Base-by-base conservation (phyloP, 2,329 filamentous ascomycete species). In the Capronia coronata region DNA sequence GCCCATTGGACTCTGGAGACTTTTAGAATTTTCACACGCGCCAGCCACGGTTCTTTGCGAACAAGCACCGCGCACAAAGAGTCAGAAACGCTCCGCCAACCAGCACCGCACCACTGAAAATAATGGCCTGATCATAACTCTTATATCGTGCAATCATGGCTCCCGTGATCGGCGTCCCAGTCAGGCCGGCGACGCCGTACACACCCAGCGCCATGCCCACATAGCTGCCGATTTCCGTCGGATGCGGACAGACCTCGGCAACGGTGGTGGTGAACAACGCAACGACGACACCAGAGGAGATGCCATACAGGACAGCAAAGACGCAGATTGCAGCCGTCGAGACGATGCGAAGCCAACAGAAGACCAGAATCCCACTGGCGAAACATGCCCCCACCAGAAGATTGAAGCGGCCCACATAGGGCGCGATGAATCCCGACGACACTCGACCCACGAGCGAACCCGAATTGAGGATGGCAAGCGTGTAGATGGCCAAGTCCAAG, bases 201-300 rank as follows among this genome's bases (percentile, higher is more conserved):
- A 75, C 64, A 19, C 65, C 68, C 35, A 75, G 73, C 1, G 72
- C 67, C 68, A 75, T 73, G 2, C 74, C 74, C 2, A 76, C 80
- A 6, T 84, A 73, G 1, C 81, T 76, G 10, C 85, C 86, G 23
- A 88, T 81, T 63, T 86, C 74, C n/a, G 78, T 72, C 23, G 86
- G 75, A 41, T 86, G 81, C 14, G 43, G 2, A 1, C 78, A 81
- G 54, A 88, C 83, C 60, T 87, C 82, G 1, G 82, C 70, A 21
- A 58, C 35, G 6, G 84, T 69, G 0, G 82, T 75, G 0, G 84
- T 80, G 0, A 72, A 71, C 11, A 87, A 68, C 0, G 77, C 77
- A 25, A 85, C 76, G 59, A 81, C 84, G 2, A 78, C 77, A 9
- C 84, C 84, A 0, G 79, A 82, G 14, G 75, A 75, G 62, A 87